phyloP scores from a whole-genome alignment of 495 filamentous ascomycete species.

The Barbatosphaeria neglecta region DNA sequence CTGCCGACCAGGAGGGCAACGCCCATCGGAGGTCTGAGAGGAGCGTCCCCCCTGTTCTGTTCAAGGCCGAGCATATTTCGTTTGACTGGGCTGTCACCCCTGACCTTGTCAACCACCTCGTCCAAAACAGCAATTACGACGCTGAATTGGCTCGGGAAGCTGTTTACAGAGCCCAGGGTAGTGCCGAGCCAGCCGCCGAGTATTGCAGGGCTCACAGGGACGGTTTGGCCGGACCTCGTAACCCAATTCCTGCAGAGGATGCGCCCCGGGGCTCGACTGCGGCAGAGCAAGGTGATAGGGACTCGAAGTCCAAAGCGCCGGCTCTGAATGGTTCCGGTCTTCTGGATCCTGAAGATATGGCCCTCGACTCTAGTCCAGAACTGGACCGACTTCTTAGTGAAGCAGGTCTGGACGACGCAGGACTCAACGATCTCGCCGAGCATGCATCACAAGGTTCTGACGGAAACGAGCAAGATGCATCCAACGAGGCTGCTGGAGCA shows the following conservation, averaged over 20 bases:
- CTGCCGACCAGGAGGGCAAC: slow-evolving; percentile 60
- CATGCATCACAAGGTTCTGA: slow-evolving; percentile 13
- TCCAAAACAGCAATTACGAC: slow-evolving; percentile 34
- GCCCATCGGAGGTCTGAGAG: slow-evolving; percentile 43
- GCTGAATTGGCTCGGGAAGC: slow-evolving; percentile 61
- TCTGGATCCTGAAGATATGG: slow-evolving; percentile 14
- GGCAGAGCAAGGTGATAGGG: slow-evolving; percentile 3
- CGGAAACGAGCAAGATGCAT: slow-evolving; percentile 7
- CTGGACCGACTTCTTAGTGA: slow-evolving; percentile 9
- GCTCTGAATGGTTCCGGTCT: not conserved
- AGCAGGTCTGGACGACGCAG: slow-evolving; percentile 7
- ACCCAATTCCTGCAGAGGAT: slow-evolving; percentile 56
- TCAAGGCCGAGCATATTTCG: slow-evolving; percentile 10
- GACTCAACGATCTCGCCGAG: too few relatives aligned
- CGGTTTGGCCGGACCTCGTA: slow-evolving; percentile 32
- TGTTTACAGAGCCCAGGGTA: slow-evolving; percentile 69
- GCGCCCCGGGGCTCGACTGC: slow-evolving; percentile 9
- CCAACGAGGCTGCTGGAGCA: slow-evolving; percentile 6
- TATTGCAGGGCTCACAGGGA: slow-evolving; percentile 55
- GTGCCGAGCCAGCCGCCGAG: slow-evolving; percentile 44
- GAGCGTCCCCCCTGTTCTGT: slow-evolving; percentile 5
- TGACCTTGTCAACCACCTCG: slow-evolving; percentile 31
- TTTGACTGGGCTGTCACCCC: slow-evolving; percentile 25
- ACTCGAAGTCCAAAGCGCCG: slow-evolving; percentile 1
- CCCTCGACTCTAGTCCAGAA: slow-evolving; percentile 13